Evolutionary conservation across 2,329 filamentous ascomycete species (phyloP).

Genomic region (Aureobasidium sp.): DNA sequence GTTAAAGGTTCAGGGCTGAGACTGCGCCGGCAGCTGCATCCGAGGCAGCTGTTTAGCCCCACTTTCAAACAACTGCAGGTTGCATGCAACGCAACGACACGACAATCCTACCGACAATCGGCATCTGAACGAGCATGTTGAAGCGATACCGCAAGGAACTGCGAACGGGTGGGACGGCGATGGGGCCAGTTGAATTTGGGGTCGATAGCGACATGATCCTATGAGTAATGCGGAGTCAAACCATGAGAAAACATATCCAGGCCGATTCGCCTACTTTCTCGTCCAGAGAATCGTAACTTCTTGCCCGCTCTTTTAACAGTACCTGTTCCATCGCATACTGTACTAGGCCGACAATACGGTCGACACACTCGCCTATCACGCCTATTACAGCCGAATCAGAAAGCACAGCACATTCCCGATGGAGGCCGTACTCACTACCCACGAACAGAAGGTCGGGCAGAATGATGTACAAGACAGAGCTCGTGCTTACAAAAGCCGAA

Average conservation of each 20-base stretch:
- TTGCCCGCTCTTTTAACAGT: neutral
- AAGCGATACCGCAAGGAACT: slow-evolving; percentile 1
- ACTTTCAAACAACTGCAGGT: neutral
- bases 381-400: neutral
- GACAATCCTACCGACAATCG: slow-evolving; percentile 7
- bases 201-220: neutral
- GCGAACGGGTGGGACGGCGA: neutral
- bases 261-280: neutral
- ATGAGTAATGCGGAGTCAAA: slow-evolving; percentile 10
- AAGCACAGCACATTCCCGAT: neutral
- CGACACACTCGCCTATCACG: slow-evolving; percentile 3
- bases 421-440: neutral
- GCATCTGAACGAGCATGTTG: neutral
- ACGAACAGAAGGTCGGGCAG: neutral
- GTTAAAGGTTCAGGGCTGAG: neutral
- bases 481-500: slow-evolving; percentile 29
- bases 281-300: neutral
- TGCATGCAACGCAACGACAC: slow-evolving; percentile 1
- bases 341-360: neutral
- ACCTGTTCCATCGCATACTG: neutral
- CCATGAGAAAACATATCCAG: neutral
- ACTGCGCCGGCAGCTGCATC: neutral
- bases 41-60: neutral
- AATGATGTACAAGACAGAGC: slow-evolving; percentile 20
- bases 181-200: neutral